Conservation (phyloP, 2,329 filamentous ascomycete species). For the Immersiporthe knoxdaviesiana region DNA sequence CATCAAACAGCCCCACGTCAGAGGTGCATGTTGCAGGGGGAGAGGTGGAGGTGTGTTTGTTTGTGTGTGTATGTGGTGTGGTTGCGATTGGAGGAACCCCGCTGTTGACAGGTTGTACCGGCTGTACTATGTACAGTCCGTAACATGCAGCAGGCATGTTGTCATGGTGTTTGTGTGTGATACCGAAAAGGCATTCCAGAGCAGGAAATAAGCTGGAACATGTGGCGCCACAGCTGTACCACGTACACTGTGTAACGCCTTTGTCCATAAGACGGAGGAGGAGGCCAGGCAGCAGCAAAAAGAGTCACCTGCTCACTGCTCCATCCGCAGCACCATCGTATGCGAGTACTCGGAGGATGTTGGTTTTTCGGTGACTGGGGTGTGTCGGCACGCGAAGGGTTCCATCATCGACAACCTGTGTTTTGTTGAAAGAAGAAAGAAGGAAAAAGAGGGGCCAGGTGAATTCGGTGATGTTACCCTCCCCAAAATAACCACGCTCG, state of each 20-base stretch:
- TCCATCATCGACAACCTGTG: neutral
- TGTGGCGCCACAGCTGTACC: conserved; percentile 18
- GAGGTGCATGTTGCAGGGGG: neutral
- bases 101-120: neutral
- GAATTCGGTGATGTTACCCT: too few relatives aligned
- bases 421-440: too few relatives aligned
- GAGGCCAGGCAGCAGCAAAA: neutral
- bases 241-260: conserved; percentile 16
- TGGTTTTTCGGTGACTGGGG: neutral
- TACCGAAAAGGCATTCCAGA: too few relatives aligned
- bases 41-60: too few relatives aligned
- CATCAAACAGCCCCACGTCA: neutral
- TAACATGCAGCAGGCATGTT: too few relatives aligned
- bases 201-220: conserved; percentile 10
- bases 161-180: too few relatives aligned
- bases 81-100: neutral
- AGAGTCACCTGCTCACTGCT: neutral
- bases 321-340: neutral
- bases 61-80: neutral
- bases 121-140: too few relatives aligned
- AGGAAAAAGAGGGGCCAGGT: too few relatives aligned
- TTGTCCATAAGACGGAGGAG: neutral
- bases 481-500: too few relatives aligned
- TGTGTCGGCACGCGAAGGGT: too few relatives aligned
- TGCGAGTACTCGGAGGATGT: neutral